Evolutionary conservation across 352 stramenopile genomes (phyloP), one percentile per base, ranked within the genome.

Genomic region (Phytophthora chlamydospora): DNA sequence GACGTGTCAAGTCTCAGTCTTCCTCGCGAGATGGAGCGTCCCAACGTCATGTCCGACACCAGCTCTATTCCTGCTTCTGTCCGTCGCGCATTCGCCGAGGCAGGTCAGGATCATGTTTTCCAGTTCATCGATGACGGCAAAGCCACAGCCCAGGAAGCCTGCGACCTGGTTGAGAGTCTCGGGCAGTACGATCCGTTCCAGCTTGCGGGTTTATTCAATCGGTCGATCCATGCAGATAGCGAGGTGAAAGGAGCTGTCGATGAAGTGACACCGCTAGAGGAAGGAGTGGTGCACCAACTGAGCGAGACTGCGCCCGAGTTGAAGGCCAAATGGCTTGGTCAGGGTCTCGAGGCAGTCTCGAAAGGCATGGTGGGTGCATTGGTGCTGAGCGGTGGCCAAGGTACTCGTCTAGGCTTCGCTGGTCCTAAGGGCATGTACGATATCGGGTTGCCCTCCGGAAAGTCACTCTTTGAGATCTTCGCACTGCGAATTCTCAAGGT

Each of bases 371-470:
- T 98, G 0, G 96, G 90, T 5, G 89, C 92, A 19, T 62, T 99
- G 19, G 75, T 98, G 6, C 74, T 99, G 2, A 85, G 81, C 24
- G 97, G 97, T 43, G 96, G 96, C 10, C 95, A 98, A 80, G 97
- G 97, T 39, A 99, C 96, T 16, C 83, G 97, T 31, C 76, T 99
- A 5, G 96, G 96, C 11, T 99, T 97, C 67, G 70, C 88, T 58
- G 90, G 91, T 8, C 95, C 96, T 3, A 99, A 99, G 73, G 94
- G 94, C 24, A 96, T 95, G 76, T 98, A 97, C 68, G 72, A 97
- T 66, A 91, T 97, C 24, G 87, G 89, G 2, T 66, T 99, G 13
- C 91, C 90, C 0, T 98, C 91, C 9, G 58, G 81, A n/a, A 95
- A 93, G 43, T 95, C 89, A 21, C 72, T 99, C 9, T 99, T 99